phyloP scores from a whole-genome alignment of 1,139 yeast species.

The Fermentozyma sake region DNA sequence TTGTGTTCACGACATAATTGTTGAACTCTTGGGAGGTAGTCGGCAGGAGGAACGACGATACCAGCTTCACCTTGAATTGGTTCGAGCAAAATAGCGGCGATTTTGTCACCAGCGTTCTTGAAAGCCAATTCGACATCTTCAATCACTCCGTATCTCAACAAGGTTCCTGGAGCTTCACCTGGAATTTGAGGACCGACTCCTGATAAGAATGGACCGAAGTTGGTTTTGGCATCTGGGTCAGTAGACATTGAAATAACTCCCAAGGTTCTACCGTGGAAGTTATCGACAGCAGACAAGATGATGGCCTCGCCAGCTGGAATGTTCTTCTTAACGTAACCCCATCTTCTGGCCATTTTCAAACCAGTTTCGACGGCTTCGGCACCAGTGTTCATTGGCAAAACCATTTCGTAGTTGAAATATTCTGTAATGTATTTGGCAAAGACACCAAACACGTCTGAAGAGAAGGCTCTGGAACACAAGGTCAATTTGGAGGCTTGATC shows the following conservation, averaged over 20 bases:
- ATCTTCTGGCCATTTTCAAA: conserved; percentile 88
- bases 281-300: conserved; percentile 78
- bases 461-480: conserved; percentile 87
- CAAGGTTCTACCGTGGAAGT: conserved; percentile 95
- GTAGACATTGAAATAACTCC: conserved; percentile 96
- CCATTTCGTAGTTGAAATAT: conserved; percentile 86
- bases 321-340: conserved; percentile 91
- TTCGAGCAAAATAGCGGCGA: conserved; percentile 88
- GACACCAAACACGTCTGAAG: conserved; percentile 81
- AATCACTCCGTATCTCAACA: conserved; percentile 73
- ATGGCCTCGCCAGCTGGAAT: conserved; percentile 82
- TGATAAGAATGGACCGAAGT: conserved; percentile 85
- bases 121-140: conserved; percentile 86
- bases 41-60: conserved; percentile 87
- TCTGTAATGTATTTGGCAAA: conserved; percentile 89
- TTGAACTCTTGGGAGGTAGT: conserved; percentile 69
- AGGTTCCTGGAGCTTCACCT: conserved; percentile 47
- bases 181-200: conserved; percentile 84
- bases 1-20: conserved; percentile 78
- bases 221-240: conserved; percentile 84
- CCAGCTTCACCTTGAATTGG: conserved; percentile 99
- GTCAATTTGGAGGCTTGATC: conserved; percentile 87
- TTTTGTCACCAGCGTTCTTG: conserved; percentile 78
- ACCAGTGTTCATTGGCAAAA: conserved; percentile 97
- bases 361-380: conserved; percentile 98